Evolutionary conservation across 352 stramenopile genomes (phyloP), one percentile per base, ranked within the genome.

Genomic region (Blastocystis sp.): DNA sequence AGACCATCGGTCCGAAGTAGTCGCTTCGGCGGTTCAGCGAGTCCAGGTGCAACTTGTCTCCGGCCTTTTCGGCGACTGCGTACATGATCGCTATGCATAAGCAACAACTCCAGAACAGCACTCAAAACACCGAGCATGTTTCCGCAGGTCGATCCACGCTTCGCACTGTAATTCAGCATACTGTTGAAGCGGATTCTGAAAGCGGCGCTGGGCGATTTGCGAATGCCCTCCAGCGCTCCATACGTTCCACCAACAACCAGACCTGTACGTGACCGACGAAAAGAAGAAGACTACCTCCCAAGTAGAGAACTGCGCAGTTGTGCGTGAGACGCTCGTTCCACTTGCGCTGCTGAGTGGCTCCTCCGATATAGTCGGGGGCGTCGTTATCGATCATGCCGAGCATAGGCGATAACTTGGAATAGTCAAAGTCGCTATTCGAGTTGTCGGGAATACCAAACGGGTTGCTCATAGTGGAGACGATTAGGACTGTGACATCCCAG

Each of bases 151-250:
- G 69, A 64, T 38, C 69, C 69, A 46, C 48, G 48, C 69, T 81
- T 81, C 21, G 48, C 69, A 40, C 69, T 64, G 48, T 81, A 64
- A 61, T 81, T 81, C n/a, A 81, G 53, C 46, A 81, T 81, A 64
- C 69, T 81, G 34, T 81, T 81, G 69, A 81, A 57, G n/a, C 69
- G 69, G 48, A 81, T 81, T 32, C 63, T 81, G 36, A 81, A 48
- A 42, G 48, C 53, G 32, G 69, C 9, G 40, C 69, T 81, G n/a
- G 69, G 69, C 27, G 69, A 61, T 42, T 64, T 64, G 16, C 40
- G 27, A 11, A 81, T n/a, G 34, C 69, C 69, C 53, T 65, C 48
- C 18, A 81, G n/a, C 16, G 69, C 42, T 61, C 69, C 69, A 44
- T 81, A 81, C 27, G n/a, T 24, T 24, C 69, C 48, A 16, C 69